A percentile compares a stretch with the other conserved stretches of the same genome.
Conservation (phyloP, 306 rosid genomes). For the Fragaria iinumae region DNA sequence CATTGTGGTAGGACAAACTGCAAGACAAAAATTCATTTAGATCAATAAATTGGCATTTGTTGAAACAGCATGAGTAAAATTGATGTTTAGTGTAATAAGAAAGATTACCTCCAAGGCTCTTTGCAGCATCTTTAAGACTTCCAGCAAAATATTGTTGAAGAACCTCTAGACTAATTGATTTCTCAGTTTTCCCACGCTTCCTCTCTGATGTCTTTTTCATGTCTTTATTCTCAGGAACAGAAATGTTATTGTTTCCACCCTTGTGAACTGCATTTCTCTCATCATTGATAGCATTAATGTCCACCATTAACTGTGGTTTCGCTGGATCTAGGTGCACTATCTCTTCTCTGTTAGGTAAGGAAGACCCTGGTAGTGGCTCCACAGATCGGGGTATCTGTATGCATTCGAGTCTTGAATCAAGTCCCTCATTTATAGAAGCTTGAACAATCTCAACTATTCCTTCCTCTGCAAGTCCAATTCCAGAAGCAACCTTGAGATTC, state of each 20-base stretch:
- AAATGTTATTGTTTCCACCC: slow-evolving; percentile 32
- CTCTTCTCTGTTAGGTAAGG: slow-evolving; percentile 42
- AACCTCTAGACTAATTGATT: slow-evolving; percentile 76
- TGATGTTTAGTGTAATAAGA: slow-evolving; percentile 11
- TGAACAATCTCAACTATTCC: slow-evolving; percentile 57
- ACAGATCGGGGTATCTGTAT: slow-evolving; percentile 33
- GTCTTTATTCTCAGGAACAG: slow-evolving; percentile 44
- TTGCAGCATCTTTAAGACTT: slow-evolving; percentile 94
- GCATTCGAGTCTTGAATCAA: slow-evolving; percentile 47
- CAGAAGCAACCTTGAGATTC: slow-evolving; percentile 78
- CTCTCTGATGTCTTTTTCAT: slow-evolving; percentile 57
- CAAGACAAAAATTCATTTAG: slow-evolving; percentile 25
- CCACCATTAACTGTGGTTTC: slow-evolving; percentile 25
- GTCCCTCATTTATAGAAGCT: slow-evolving; percentile 40
- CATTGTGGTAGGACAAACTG: slow-evolving; percentile 98
- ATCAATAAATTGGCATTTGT: slow-evolving; percentile 16
- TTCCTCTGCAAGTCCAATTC: slow-evolving; percentile 50
- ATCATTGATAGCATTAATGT: slow-evolving; percentile 27
- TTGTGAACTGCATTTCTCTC: slow-evolving; percentile 33
- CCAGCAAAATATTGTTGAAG: slow-evolving; percentile 81
- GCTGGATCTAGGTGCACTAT: slow-evolving; percentile 35
- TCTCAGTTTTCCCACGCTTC: slow-evolving; percentile 89
- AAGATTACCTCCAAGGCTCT: slow-evolving; percentile 82
- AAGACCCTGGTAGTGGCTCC: slow-evolving; percentile 38
- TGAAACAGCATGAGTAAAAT: slow-evolving; percentile 13